Evolutionary conservation across 2,329 filamentous ascomycete species (phyloP), one percentile per base, ranked within the genome.

Genomic region (Cladosporium sp.): DNA sequence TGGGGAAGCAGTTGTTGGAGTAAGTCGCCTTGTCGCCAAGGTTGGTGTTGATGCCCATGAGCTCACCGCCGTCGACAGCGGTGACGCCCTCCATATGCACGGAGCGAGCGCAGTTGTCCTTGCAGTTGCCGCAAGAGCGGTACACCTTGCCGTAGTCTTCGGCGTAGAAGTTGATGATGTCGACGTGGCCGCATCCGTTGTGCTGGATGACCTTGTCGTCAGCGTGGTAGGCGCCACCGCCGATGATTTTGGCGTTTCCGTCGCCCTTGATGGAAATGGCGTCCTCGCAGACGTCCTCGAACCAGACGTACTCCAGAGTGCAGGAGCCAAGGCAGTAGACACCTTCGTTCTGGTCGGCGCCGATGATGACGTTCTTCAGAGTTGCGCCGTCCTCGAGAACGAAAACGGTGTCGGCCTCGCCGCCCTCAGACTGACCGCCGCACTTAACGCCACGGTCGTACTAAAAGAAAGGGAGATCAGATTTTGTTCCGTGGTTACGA

Each of bases 301-400:
- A 78, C 69, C 72, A 76, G 40, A 77, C 74, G 55, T 71, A 71
- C 48, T 42, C 39, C 7, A 42, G 22, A 12, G 19, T 42, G 39
- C 39, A 42, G 16, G 77, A 62, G 27, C 73, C 75, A 49, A 70
- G 63, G 64, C 76, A 78, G 65, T 79, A 75, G 18, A 78, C 69
- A 43, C 71, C 76, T 63, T 77, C 76, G 38, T 71, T 68, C 52
- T 77, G 68, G 55, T 74, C 70, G n/a, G 67, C 69, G 38, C 77
- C 75, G 47, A 78, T 78, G 61, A 79, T 77, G 58, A 75, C 75
- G 57, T 78, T 78, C 55, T 69, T 71, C 16, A 79, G 63, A 29
- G 71, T 77, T 29, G 71, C 78, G 20, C 77, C 77, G 40, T 72
- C 67, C 59, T 74, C 67, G 51, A 80, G 67, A 54, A 76, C 67